phyloP scores from a whole-genome alignment of 768 basidiomycete genomes.

The Trametes cinnabarina region DNA sequence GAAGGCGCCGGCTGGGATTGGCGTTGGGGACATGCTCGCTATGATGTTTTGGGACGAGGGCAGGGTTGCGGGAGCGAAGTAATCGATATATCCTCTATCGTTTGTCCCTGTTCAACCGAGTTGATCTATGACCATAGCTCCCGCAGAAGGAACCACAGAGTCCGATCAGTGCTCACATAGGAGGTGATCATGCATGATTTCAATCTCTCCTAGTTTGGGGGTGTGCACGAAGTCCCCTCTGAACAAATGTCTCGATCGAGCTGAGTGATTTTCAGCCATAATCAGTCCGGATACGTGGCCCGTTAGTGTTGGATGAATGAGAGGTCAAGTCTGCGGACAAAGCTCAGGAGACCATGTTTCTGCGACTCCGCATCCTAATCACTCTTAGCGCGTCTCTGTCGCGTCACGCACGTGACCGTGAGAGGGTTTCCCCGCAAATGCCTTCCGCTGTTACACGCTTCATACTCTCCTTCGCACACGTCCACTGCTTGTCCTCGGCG shows the following conservation, averaged over 20 bases:
- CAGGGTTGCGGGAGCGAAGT: slow-evolving; percentile 42
- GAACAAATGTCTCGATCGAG: slow-evolving; percentile 26
- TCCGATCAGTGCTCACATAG: slow-evolving; percentile 38
- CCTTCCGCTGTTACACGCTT: not conserved
- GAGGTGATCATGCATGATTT: slow-evolving; percentile 55
- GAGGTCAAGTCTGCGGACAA: too few relatives aligned
- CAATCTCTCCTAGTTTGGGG: slow-evolving; percentile 48
- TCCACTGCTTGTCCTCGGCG: not conserved
- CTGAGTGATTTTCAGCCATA: not conserved
- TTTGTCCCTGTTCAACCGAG: slow-evolving; percentile 30
- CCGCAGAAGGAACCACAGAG: not conserved
- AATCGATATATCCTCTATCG: slow-evolving; percentile 47
- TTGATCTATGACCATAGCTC: not conserved
- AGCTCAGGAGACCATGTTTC: too few relatives aligned
- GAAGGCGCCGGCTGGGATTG: slow-evolving; percentile 56
- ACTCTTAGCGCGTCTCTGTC: slow-evolving; percentile 1
- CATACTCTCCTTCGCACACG: not conserved
- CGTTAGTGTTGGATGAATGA: too few relatives aligned
- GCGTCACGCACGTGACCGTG: slow-evolving; percentile 18
- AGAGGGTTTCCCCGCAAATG: slow-evolving; percentile 1
- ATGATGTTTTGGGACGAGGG: slow-evolving; percentile 37
- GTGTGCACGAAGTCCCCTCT: slow-evolving; percentile 60
- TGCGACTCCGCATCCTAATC: too few relatives aligned
- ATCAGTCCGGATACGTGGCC: not conserved
- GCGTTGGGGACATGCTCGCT: slow-evolving; percentile 18